A percentile compares a stretch with the other conserved stretches of the same genome.
Conservation (phyloP, 2,329 filamentous ascomycete species). For the Penicillium sp. region DNA sequence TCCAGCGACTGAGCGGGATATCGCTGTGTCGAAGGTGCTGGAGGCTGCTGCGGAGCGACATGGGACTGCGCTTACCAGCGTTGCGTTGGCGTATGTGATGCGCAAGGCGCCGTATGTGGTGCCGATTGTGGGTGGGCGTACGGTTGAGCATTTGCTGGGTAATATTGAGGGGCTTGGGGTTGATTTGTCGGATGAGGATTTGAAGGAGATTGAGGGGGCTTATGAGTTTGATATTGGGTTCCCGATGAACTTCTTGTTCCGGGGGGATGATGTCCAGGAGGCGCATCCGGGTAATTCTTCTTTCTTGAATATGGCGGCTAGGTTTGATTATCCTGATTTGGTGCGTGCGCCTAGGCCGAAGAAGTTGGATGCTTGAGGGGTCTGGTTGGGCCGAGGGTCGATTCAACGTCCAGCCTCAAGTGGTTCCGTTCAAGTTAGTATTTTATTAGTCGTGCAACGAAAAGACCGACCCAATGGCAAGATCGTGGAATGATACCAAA, state of each 20-base stretch:
- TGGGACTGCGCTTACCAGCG: constrained; percentile 15
- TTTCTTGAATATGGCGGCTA: constrained; percentile 12
- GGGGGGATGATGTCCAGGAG: constrained; percentile 5
- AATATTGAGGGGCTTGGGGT: constrained; percentile 58
- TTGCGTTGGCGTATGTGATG: constrained; percentile 52
- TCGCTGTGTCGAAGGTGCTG: constrained; percentile 19
- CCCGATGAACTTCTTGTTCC: constrained; percentile 15
- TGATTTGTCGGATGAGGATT: constrained; percentile 51
- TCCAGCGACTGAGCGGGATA: constrained; percentile 13
- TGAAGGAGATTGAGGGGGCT: constrained; percentile 54
- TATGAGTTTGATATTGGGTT: constrained; percentile 51
- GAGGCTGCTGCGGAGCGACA: constrained; percentile 16
- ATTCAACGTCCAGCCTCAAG: neutral
- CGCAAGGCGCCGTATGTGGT: constrained; percentile 54
- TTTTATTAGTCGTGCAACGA: neutral
- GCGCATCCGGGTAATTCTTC: constrained; percentile 9
- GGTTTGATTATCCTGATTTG: constrained; percentile 19
- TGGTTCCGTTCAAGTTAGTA: neutral
- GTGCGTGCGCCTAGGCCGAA: constrained; percentile 4
- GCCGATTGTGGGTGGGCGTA: constrained; percentile 54
- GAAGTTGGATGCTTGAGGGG: constrained; percentile 6
- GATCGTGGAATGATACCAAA: neutral
- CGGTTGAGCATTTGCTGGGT: constrained; percentile 50
- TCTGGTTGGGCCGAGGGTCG: neutral
- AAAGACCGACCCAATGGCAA: neutral